Base-by-base conservation (phyloP, 306 rosid species). In the Sophora flavescens region DNA sequence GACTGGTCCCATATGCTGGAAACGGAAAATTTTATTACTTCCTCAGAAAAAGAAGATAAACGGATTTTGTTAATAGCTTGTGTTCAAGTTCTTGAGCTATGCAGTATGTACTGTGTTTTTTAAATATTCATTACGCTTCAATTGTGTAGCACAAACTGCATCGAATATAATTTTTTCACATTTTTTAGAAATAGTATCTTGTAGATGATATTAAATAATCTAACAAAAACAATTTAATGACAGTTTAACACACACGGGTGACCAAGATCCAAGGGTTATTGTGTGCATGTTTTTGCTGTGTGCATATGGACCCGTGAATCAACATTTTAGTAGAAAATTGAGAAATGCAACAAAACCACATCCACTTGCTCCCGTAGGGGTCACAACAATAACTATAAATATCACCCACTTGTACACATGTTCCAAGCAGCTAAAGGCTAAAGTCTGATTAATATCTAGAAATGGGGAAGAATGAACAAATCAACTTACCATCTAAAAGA, bases 401-500 rank as follows among this genome's bases (percentile, higher is more conserved):
- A 32, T 13, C 54, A 59, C 33, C 47, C 36, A 28, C 45, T 26
- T 45, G 26, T 70, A 52, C 47, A 6, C 47, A 10, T n/a, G 1
- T 38, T 12, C 28, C 10, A 12, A 59, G 66, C 48, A 66, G 18
- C 36, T 16, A 47, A 72, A 61, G 35, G 65, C 54, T 6, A 56
- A 38, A 71, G 47, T 42, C 42, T 10, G 57, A 84, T 28, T 26
- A 61, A 11, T 54, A 18, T 61, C 11, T 48, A 38, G 4, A 78
- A 73, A 60, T 52, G 26, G 45, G 11, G 72, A 74, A 61, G 48
- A 52, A 80, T 35, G 38, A 68, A 62, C 0, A 65, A 63, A 68
- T 68, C 6, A 81, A 59, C 87, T 10, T 80, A 92, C 99, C 99
- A 67, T 95, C 99, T 76, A 78, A 80, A 80, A 95, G 99, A 80